These are phyloP conservation scores for Mrakia hoshinonis DNA, from an alignment of 768 basidiomycete genomes.

Conservation along the genomic window DNA sequence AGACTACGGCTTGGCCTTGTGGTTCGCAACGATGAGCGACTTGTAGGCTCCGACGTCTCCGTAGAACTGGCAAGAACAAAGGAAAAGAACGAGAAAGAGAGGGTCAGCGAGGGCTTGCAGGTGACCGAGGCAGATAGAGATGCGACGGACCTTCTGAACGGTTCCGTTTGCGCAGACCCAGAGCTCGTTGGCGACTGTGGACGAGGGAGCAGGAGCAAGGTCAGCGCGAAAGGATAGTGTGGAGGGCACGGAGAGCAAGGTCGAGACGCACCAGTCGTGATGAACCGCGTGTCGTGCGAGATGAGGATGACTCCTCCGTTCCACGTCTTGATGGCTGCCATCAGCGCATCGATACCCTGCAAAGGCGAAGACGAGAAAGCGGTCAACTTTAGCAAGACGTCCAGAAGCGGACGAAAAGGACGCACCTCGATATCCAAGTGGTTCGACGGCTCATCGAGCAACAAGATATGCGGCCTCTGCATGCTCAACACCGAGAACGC, in stretches of 20 bases:
- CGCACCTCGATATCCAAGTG: conserved; percentile 85
- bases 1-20: conserved; percentile 7
- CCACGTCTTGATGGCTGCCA: conserved; percentile 53
- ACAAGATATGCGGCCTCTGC: conserved; percentile 78
- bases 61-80: conserved; percentile 5
- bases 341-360: conserved; percentile 81
- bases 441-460: conserved; percentile 96
- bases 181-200: conserved; percentile 44
- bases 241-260: not conserved
- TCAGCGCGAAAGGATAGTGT: conserved; percentile 37
- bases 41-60: conserved; percentile 19
- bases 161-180: conserved; percentile 87
- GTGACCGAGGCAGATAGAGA: not conserved
- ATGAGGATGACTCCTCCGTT: conserved; percentile 57
- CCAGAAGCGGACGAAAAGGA: conserved; percentile 6
- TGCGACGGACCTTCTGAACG: conserved; percentile 59
- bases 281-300: conserved; percentile 92
- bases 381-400: not conserved
- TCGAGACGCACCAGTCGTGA: conserved; percentile 71
- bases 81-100: too few species aligned
- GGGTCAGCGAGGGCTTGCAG: too few species aligned
- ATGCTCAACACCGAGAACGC: conserved; percentile 47
- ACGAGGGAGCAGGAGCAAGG: not conserved
- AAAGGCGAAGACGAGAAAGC: not conserved
- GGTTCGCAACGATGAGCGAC: conserved; percentile 9